Base-by-base conservation (phyloP, 306 rosid genomes). In the Begonia peltatifolia region DNA sequence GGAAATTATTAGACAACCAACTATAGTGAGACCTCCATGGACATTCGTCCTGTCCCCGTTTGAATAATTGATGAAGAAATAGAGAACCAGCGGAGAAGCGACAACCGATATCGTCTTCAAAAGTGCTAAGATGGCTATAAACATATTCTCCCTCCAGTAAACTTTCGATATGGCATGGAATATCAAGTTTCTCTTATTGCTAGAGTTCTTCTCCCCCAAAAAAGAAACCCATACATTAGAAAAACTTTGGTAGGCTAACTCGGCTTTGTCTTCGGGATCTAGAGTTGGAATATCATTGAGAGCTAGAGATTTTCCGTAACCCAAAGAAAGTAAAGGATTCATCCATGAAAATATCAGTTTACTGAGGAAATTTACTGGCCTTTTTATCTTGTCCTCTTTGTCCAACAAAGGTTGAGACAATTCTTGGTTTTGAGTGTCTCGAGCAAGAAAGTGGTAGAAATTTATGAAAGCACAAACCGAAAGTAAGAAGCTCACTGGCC, bases 301-400 rank as follows among this genome's bases (percentile, higher is more conserved):
- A 46, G 60, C 54, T 38, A 83, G 65, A 10, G 87, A 65, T 58
- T 72, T 83, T 10, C 71, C 73, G 66, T 68, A 72, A 16, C 94
- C 96, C 47, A 75, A 22, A 14, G 61, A 42, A 41, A 87, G 79
- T 41, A 87, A 74, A 47, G 80, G 60, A 48, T 71, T 73, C 6
- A 83, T 71, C 96, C 96, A 87, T 60, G 82, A 57, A 69, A 87
- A 83, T 14, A 64, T 65, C 53, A 87, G 48, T 48, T 74, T 83
- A 64, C 79, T 72, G 10, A 80, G 43, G 50, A 80, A 13, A 15
- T 30, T 30, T 30, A 30, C 68, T 11, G 36, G 75, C 72, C 14
- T 36, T 59, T 36, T 13, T 50, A 42, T 57, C 42, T 69, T 71
- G 41, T 1, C 15, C 25, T 61, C 54, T 42, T 64, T 61, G 46